phyloP scores from a whole-genome alignment of 1,284 basidiomycete species.

The Cryptococcus hybrid region DNA sequence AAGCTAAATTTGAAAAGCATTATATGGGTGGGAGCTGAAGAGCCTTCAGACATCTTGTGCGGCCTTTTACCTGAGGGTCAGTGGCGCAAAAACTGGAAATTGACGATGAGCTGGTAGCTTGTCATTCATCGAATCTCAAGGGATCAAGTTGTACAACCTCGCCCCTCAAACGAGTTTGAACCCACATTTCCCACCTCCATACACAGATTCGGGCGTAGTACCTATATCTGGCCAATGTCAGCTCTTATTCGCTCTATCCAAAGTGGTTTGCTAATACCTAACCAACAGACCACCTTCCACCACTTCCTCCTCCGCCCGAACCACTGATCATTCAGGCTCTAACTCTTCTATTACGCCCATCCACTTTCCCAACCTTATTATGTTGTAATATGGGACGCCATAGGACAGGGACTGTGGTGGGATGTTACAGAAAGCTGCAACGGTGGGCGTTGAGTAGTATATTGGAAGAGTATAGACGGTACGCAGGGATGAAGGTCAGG shows the following conservation, averaged over 20 bases:
- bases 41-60: slow-evolving; percentile 54
- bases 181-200: slow-evolving; percentile 46
- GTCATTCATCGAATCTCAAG: slow-evolving; percentile 47
- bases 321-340: slow-evolving; percentile 56
- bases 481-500: slow-evolving; percentile 55
- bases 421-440: slow-evolving; percentile 53
- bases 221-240: slow-evolving; percentile 42
- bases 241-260: slow-evolving; percentile 9
- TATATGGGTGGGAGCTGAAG: slow-evolving; percentile 58
- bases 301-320: slow-evolving; percentile 50
- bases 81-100: too few relatives aligned
- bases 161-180: slow-evolving; percentile 42
- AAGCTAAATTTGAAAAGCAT: slow-evolving; percentile 53
- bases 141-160: slow-evolving; percentile 43
- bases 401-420: slow-evolving; percentile 55
- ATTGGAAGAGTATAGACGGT: slow-evolving; percentile 55
- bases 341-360: slow-evolving; percentile 53
- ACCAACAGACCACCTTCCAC: slow-evolving; percentile 40
- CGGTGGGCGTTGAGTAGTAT: slow-evolving; percentile 55
- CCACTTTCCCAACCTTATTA: slow-evolving; percentile 54
- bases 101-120: slow-evolving; percentile 29
- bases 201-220: slow-evolving; percentile 47
- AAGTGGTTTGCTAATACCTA: neutral
- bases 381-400: slow-evolving; percentile 58
- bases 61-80: slow-evolving; percentile 14